These are phyloP conservation scores for Pleurotus sapidus DNA, from an alignment of 768 basidiomycete genomes.

Conservation along the genomic window DNA sequence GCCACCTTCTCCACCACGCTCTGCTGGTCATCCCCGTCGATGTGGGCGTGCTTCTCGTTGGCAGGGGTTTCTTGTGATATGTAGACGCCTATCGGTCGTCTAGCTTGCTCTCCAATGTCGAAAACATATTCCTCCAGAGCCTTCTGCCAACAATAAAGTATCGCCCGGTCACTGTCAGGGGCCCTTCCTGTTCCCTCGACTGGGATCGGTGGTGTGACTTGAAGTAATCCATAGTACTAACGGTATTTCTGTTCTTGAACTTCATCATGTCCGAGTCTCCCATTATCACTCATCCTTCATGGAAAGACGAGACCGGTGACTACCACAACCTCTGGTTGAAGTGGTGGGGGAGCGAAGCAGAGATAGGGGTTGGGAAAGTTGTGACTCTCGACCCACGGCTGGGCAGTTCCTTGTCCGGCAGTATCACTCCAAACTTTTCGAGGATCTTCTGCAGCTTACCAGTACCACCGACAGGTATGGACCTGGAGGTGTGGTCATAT, in stretches of 20 bases:
- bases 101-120: constrained; percentile 86
- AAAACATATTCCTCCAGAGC: constrained; percentile 99
- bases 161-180: constrained; percentile 61
- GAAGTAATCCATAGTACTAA: no score
- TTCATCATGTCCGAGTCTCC: background rate
- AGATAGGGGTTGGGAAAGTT: no score
- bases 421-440: background rate
- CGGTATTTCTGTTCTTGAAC: background rate
- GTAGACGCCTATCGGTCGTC: constrained; percentile 86
- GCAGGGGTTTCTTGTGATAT: constrained; percentile 74
- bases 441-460: background rate
- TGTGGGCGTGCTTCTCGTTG: constrained; percentile 89
- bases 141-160: constrained; percentile 65
- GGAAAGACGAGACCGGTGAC: no score
- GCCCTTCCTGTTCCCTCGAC: constrained; percentile 81
- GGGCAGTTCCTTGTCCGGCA: background rate
- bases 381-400: no score
- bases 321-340: no score
- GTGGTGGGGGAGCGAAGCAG: no score
- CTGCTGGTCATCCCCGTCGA: constrained; percentile 86
- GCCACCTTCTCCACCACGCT: constrained; percentile 86
- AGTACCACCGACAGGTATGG: background rate
- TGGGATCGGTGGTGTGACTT: constrained; percentile 7
- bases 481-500: background rate
- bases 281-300: no score